Evolutionary conservation across 305 asterid species (phyloP), one percentile per base, ranked within the genome.

Genomic region (Rubia occidens): DNA sequence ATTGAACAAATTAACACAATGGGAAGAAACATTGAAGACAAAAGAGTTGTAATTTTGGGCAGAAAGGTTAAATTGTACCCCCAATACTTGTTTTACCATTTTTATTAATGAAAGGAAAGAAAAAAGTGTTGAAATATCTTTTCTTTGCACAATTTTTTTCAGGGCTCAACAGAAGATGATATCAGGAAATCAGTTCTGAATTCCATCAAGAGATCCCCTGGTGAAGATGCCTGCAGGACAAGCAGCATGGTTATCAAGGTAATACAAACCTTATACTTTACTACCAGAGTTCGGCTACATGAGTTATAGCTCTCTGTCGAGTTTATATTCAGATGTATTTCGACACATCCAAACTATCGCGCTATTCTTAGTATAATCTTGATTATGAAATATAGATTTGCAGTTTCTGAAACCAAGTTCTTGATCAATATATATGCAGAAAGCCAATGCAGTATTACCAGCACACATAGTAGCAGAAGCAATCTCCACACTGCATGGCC

Each of bases 391-490:
- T 13, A 14, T 45, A 17, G 35, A 5, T 3, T 17, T 60, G 29
- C 21, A 64, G 39, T 14, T 54, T 43, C 47, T 72, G 44, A 64
- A 54, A 39, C 11, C 53, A 24, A 40, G 11, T 32, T 64, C 44
- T 60, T 53, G 69, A 53, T 8, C 35, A 35, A 35, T 63, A 37
- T 63, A 35, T 63, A 37, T 63, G 54, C 89, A 90, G 97, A 90
- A 87, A 75, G 86, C 78, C 59, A 82, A 90, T 59, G 85, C 85
- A 18, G 78, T 90, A 71, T 88, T 90, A 39, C 97, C 95, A 6
- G 90, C 96, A 0, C 96, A 90, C 77, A 79, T 87, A 43, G 86
- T 90, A 24, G 97, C 97, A 5, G 97, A 88, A 78, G 97, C 96
- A 58, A 90, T 90, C 78, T 90, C 96, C 6, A 90, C 88, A 32